Percentiles rank a stretch among this genome's conserved stretches.
Conservation (phyloP, 2,329 filamentous ascomycete genomes). For the Sclerotinia minor region DNA sequence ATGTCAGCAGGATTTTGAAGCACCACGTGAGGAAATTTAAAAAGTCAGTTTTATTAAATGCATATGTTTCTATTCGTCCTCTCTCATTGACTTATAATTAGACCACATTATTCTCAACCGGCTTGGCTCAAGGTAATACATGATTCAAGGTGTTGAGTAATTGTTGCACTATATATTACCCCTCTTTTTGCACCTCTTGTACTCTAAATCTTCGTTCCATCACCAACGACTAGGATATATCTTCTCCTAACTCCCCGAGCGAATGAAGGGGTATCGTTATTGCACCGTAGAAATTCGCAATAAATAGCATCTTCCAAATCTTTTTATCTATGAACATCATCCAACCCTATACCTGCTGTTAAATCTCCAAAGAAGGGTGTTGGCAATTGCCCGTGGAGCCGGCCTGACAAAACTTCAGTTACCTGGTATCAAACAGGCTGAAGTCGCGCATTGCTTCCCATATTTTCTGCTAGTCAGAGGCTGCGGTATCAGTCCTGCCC, state of each 20-base stretch:
- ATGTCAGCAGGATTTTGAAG: neutral
- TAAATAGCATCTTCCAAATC: conserved; percentile 7
- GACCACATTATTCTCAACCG: neutral
- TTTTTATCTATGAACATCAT: neutral
- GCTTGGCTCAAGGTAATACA: too few relatives aligned
- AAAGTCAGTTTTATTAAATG: neutral
- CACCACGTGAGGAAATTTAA: neutral
- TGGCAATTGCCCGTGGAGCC: neutral
- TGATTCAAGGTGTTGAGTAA: neutral
- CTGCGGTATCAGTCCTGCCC: conserved; percentile 45
- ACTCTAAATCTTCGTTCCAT: neutral
- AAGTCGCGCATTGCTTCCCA: conserved; percentile 37
- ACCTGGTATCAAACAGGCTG: conserved; percentile 36
- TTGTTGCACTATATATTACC: neutral
- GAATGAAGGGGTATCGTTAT: conserved; percentile 26
- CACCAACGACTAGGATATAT: neutral
- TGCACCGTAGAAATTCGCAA: conserved; percentile 16
- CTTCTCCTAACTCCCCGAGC: conserved; percentile 14
- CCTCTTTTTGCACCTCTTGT: neutral
- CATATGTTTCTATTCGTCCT: neutral
- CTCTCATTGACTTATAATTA: neutral
- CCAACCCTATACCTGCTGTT: neutral
- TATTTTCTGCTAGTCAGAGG: conserved; percentile 41
- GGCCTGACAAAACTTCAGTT: conserved; percentile 27
- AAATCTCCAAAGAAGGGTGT: neutral